Percentiles rank a stretch among this genome's conserved stretches.
Evolutionary conservation across 2,329 filamentous ascomycete species (phyloP).

Genomic region (Diaporthe sp.): DNA sequence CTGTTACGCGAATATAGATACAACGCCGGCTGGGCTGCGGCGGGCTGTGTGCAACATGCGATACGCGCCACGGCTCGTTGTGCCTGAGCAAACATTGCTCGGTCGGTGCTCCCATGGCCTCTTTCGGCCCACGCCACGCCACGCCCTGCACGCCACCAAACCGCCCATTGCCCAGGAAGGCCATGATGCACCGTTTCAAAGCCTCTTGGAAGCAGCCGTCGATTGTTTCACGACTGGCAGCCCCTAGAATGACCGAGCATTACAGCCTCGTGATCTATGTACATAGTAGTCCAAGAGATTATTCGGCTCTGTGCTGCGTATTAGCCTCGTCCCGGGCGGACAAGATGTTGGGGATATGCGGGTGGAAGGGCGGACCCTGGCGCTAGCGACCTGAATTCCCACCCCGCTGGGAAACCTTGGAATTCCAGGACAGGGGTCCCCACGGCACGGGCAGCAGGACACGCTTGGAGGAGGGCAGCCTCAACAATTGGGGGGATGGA

Average conservation of each 20-base stretch:
- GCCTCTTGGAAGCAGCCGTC: not conserved
- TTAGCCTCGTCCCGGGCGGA: constrained; percentile 47
- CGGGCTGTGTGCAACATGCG: not conserved
- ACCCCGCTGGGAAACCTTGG: constrained; percentile 13
- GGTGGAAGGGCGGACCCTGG: constrained; percentile 45
- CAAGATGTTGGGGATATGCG: constrained; percentile 62
- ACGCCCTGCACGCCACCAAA: not conserved
- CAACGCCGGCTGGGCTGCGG: not conserved
- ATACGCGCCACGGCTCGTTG: not conserved
- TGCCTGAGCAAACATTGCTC: constrained; percentile 14
- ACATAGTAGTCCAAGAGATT: not conserved
- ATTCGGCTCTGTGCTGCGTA: not conserved
- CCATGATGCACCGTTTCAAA: not conserved
- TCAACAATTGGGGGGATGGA: constrained; percentile 41
- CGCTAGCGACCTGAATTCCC: constrained; percentile 5
- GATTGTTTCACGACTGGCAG: not conserved
- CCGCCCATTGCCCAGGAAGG: not conserved
- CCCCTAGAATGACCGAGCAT: constrained; percentile 13
- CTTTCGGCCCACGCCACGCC: not conserved
- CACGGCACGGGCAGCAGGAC: not conserved
- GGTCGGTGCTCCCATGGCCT: constrained; percentile 1
- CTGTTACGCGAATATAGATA: not conserved
- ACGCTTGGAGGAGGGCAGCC: constrained; percentile 14
- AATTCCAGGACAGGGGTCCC: constrained; percentile 20
- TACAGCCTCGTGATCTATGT: constrained; percentile 1